Evolutionary conservation across 345 rosid genomes (phyloP).

Genomic region (Syzygium grande): DNA sequence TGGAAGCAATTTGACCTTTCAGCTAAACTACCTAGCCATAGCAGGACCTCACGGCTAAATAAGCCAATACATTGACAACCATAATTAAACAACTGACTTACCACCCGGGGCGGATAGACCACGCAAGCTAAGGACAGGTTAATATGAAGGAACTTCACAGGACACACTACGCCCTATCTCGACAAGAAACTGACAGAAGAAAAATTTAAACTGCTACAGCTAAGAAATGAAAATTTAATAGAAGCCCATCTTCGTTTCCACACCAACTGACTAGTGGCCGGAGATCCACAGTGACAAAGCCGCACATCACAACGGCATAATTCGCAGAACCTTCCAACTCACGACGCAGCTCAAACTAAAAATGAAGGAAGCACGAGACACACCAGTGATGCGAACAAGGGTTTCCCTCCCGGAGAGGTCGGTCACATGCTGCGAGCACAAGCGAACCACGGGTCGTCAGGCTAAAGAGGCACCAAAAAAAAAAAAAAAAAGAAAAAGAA

Average conservation of each 20-base stretch:
- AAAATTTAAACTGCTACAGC: not conserved
- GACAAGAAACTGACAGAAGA: not conserved
- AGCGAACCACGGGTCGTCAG: not conserved
- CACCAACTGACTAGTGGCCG: not conserved
- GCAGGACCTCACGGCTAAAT: not conserved
- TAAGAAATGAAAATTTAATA: not conserved
- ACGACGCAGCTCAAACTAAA: not conserved
- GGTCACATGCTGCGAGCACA: slow-evolving; percentile 60
- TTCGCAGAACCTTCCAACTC: not conserved
- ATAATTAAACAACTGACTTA: not conserved
- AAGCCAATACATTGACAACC: not conserved
- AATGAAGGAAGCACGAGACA: not conserved
- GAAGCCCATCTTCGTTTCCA: not conserved
- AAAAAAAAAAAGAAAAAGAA: too few relatives aligned
- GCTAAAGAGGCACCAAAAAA: too few relatives aligned
- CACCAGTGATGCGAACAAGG: slow-evolving; percentile 85
- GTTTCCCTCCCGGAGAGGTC: slow-evolving; percentile 94
- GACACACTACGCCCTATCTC: not conserved
- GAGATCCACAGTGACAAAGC: not conserved
- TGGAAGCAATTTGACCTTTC: not conserved
- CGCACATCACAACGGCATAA: not conserved
- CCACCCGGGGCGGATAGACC: not conserved
- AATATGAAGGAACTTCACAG: not conserved
- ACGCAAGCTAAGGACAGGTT: not conserved
- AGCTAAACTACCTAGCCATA: not conserved